Evolutionary conservation across 768 basidiomycete species (phyloP).

Genomic region (Mycena rebaudengoi): DNA sequence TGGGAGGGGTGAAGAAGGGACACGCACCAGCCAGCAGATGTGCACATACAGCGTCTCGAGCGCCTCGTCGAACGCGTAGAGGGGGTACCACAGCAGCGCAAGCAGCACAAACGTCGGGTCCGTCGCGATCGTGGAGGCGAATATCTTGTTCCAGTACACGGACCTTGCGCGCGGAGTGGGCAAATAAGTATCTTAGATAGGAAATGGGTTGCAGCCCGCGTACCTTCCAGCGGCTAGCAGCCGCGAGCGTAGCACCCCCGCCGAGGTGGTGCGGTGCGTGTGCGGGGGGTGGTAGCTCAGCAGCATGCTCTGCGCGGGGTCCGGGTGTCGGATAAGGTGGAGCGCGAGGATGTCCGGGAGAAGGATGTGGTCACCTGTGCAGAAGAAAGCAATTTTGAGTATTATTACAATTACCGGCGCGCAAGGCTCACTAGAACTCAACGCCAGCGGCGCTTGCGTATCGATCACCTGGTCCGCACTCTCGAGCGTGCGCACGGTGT

Average conservation of each 20-base stretch:
- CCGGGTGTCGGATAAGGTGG: constrained; percentile 58
- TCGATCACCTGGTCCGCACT: constrained; percentile 52
- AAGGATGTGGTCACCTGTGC: constrained; percentile 42
- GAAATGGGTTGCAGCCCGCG: no score
- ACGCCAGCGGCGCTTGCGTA: constrained; percentile 57
- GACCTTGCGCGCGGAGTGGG: no score
- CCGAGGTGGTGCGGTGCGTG: constrained; percentile 45
- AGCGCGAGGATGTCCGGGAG: constrained; percentile 60
- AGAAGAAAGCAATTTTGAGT: background rate
- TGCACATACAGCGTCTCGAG: constrained; percentile 61
- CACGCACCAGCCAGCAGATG: constrained; percentile 54
- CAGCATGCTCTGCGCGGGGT: constrained; percentile 49
- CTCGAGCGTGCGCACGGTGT: constrained; percentile 6
- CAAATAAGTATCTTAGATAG: no score
- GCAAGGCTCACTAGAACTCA: constrained; percentile 45
- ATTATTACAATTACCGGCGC: background rate
- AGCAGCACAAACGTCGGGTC: constrained; percentile 67
- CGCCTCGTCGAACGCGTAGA: constrained; percentile 70
- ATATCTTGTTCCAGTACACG: constrained; percentile 57
- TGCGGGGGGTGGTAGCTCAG: constrained; percentile 52
- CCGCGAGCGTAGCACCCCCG: constrained; percentile 43
- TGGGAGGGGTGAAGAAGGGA: background rate
- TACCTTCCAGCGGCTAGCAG: constrained; percentile 46
- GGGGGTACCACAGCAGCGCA: constrained; percentile 62
- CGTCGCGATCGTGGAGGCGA: constrained; percentile 36